Base-by-base conservation (phyloP, 1,139 yeast genomes). In the Diutina catenulata region DNA sequence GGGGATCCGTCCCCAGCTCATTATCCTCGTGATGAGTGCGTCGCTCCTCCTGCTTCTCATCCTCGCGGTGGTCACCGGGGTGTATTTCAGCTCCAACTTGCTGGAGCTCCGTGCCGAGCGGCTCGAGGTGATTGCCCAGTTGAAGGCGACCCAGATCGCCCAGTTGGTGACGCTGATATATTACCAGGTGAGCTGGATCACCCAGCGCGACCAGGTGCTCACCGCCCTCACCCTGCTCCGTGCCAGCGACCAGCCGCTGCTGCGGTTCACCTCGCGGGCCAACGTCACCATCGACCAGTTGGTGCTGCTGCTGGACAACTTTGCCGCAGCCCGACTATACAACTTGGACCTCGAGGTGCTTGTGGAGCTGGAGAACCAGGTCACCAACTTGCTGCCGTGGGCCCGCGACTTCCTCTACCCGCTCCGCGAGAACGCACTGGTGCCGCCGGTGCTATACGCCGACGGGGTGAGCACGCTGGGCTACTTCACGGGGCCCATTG, bases 31-130 rank as follows among this genome's bases (percentile, higher is more conserved):
- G 47, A 68, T 83, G 43, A 62, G 80, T 44, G 83, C 87, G 25
- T 81, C 94, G 19, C 65, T 83, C 31, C 62, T 83, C 39, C 86
- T 96, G 2, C 64, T 88, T 39, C 62, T 82, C 24, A 74, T 84
- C 5, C 60, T 88, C 37, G 91, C 94, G 10, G 62, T 83, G 21
- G 84, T 81, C 8, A 76, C 94, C 2, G 94, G 94, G 37, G 74
- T 82, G 7, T 84, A 82, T 57, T 84, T 82, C 51, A 74, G 86
- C 14, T 55, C 64, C 21, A 80, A 76, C 47, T 74, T 80, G 42
- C 70, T 76, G 37, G 59, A 68, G 39, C 59, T 82, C 37, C 66
- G 93, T 45, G 74, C 79, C 2, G 91, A 83, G 45, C 68, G 87
- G 41, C 60, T 87, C 28, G 74, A 73, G 49, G 84, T 83, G 37